Conservation (phyloP, 179 eudicot species). For the Carnegiea gigantea region DNA sequence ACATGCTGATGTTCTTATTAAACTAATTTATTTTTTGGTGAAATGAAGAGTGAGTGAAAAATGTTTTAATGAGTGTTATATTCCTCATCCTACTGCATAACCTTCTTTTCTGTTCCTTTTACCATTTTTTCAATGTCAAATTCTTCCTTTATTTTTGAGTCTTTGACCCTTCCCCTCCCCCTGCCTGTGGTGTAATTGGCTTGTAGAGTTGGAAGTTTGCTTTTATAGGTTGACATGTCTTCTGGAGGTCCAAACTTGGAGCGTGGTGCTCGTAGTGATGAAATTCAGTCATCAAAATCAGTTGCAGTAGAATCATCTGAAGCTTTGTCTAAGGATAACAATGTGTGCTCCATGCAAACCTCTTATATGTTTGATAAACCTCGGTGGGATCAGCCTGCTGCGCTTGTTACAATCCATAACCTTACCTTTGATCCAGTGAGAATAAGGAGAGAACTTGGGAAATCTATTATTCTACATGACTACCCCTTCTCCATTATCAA, state of each 20-base stretch:
- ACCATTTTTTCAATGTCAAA: not conserved
- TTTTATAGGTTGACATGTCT: slow-evolving; percentile 5
- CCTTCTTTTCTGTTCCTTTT: not conserved
- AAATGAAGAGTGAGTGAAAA: not conserved
- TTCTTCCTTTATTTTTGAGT: not conserved
- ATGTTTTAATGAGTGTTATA: not conserved
- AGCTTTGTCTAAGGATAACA: not conserved
- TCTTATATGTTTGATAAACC: slow-evolving; percentile 12
- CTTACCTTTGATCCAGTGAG: slow-evolving; percentile 10
- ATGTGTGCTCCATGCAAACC: slow-evolving; percentile 9
- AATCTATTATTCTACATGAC: slow-evolving; percentile 19
- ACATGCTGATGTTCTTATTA: too few species aligned
- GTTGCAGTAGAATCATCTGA: not conserved
- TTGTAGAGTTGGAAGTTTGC: not conserved
- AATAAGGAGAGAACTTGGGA: slow-evolving; percentile 18
- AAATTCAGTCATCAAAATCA: not conserved
- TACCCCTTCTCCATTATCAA: slow-evolving; percentile 21
- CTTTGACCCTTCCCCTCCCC: too few species aligned
- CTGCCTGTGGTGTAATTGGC: not conserved
- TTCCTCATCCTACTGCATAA: not conserved
- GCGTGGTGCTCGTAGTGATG: not conserved
- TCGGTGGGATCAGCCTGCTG: not conserved
- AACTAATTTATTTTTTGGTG: not conserved
- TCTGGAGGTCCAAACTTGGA: slow-evolving; percentile 2
- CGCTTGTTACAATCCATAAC: not conserved